phyloP scores from a whole-genome alignment of 164 flowering plant species.

The Buxus sempervirens region DNA sequence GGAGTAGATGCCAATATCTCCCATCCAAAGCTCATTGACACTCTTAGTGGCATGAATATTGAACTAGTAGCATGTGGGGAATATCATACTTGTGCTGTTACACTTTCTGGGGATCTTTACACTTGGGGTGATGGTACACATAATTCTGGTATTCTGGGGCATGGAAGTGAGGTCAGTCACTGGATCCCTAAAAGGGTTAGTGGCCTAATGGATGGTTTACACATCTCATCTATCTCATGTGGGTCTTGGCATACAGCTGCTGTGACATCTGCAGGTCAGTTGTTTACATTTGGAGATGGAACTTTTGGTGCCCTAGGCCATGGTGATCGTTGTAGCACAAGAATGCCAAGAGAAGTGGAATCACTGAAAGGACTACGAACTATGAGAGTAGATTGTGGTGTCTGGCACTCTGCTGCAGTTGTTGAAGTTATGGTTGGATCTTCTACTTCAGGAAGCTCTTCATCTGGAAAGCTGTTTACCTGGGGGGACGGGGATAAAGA shows the following conservation, averaged over 20 bases:
- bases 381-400: slow-evolving; percentile 80
- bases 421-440: slow-evolving; percentile 45
- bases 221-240: slow-evolving; percentile 69
- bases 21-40: slow-evolving; percentile 68
- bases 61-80: slow-evolving; percentile 89
- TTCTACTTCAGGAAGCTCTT: slow-evolving; percentile 29
- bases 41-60: slow-evolving; percentile 59
- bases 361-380: slow-evolving; percentile 59
- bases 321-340: slow-evolving; percentile 55
- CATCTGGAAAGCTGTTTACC: slow-evolving; percentile 69
- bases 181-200: slow-evolving; percentile 80
- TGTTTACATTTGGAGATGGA: slow-evolving; percentile 98
- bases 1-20: slow-evolving; percentile 66
- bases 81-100: slow-evolving; percentile 87
- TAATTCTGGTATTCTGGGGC: slow-evolving; percentile 69
- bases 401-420: slow-evolving; percentile 94
- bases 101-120: slow-evolving; percentile 80
- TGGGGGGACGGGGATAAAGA: slow-evolving; percentile 96
- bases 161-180: slow-evolving; percentile 73
- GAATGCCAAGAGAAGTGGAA: slow-evolving; percentile 74
- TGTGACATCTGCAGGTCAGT: slow-evolving; percentile 70
- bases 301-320: slow-evolving; percentile 95
- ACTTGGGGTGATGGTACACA: slow-evolving; percentile 90
- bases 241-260: slow-evolving; percentile 96
- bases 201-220: slow-evolving; percentile 66